Evolutionary conservation across 352 stramenopile species (phyloP), one percentile per base, ranked within the genome.

Genomic region (Phytophthora chlamydospora): DNA sequence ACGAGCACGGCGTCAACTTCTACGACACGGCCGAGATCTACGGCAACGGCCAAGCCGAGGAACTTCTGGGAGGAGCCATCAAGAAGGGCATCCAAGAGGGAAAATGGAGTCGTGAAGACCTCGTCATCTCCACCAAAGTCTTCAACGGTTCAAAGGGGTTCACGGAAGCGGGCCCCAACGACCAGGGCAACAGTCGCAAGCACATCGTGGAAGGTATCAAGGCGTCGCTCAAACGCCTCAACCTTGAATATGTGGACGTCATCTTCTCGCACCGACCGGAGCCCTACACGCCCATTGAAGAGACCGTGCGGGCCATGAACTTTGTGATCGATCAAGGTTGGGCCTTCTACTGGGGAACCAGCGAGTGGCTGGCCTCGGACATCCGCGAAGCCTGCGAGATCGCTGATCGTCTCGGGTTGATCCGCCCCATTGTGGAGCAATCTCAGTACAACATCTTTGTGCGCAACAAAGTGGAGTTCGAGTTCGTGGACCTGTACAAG

Each of bases 391-490:
- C 74, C 9, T 62, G 42, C 14, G 31, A 39, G 2, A 71, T 73
- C 31, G 65, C 65, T n/a, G 52, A 73, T 17, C 41, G 32, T 19
- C 35, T 71, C 4, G 35, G 46, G 0, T 48, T 69, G 17, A 54
- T 66, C 29, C 42, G 46, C 17, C 44, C 19, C 58, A 80, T 36
- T 54, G 62, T 80, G n/a, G 76, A 89, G 35, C 77, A 89, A 54
- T 73, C 75, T 21, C 59, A 87, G 62, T 89, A 87, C 72, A 75
- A 85, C 67, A 81, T 89, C 52, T 73, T 89, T 33, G 57, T 85
- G 42, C 73, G 79, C 32, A 72, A 76, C 40, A 60, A 68, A n/a
- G 70, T 88, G n/a, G 78, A 88, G 41, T 79, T 72, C 54, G 72
- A 88, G 56, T 88, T 49, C 17, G 42, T 34, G 16, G 42, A 24